Percentiles rank a stretch among this genome's conserved stretches.
Evolutionary conservation across 805 yeast species (phyloP).

Genomic region (Ogataea philodendri): DNA sequence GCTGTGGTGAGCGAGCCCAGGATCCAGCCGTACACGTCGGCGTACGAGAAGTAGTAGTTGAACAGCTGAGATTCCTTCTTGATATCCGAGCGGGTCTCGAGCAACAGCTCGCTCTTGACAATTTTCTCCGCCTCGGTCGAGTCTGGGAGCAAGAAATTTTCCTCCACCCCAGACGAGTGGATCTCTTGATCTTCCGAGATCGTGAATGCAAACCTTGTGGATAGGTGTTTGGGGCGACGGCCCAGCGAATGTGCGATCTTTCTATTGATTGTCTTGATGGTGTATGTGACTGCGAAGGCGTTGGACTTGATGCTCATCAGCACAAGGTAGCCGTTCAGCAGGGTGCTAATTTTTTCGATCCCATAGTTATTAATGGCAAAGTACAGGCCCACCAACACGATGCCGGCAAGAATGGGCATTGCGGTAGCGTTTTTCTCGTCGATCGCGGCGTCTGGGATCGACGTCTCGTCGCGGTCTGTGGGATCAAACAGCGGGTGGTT

Average conservation of each 20-base stretch:
- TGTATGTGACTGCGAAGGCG: slow-evolving; percentile 30
- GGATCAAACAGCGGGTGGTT: slow-evolving; percentile 42
- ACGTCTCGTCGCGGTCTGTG: slow-evolving; percentile 35
- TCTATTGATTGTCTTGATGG: slow-evolving; percentile 31
- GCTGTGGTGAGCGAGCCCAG: slow-evolving; percentile 18
- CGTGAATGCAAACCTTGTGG: slow-evolving; percentile 41
- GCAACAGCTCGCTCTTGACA: slow-evolving; percentile 28
- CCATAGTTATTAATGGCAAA: slow-evolving; percentile 36
- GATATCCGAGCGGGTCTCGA: slow-evolving; percentile 24
- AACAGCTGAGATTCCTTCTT: slow-evolving; percentile 32
- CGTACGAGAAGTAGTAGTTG: slow-evolving; percentile 36
- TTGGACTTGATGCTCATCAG: slow-evolving; percentile 36
- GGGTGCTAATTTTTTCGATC: slow-evolving; percentile 30
- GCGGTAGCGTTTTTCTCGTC: slow-evolving; percentile 35
- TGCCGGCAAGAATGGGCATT: slow-evolving; percentile 46
- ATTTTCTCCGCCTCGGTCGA: slow-evolving; percentile 32
- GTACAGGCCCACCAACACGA: slow-evolving; percentile 39
- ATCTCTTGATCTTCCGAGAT: slow-evolving; percentile 38
- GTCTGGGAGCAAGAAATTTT: slow-evolving; percentile 32
- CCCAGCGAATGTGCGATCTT: slow-evolving; percentile 29
- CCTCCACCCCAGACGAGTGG: slow-evolving; percentile 40
- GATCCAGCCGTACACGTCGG: slow-evolving; percentile 28
- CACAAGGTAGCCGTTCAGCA: slow-evolving; percentile 38
- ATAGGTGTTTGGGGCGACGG: slow-evolving; percentile 27
- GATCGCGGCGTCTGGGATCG: slow-evolving; percentile 15